Evolutionary conservation across 179 eudicot species (phyloP).

Genomic region (Silene coronaria): DNA sequence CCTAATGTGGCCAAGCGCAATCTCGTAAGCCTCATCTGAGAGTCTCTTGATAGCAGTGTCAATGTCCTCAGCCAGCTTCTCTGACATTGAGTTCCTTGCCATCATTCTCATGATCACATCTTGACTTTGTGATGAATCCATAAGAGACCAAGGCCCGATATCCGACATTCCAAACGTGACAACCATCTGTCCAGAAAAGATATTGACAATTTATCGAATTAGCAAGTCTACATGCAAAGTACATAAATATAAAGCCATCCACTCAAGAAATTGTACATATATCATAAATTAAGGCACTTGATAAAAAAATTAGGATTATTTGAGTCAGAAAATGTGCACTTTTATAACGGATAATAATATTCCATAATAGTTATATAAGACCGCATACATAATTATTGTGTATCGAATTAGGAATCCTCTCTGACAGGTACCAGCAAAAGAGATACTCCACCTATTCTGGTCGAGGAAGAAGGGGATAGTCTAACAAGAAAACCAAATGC

Average conservation of each 20-base stretch:
- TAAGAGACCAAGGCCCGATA: conserved; percentile 97
- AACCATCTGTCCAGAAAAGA: conserved; percentile 58
- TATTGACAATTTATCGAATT: neutral
- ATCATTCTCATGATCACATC: conserved; percentile 98
- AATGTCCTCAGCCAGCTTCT: conserved; percentile 91
- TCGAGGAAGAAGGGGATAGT: too few relatives aligned
- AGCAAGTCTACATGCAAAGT: neutral
- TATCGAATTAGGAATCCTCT: neutral
- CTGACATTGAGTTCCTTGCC: conserved; percentile 99
- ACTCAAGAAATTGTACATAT: too few relatives aligned
- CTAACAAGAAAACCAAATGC: too few relatives aligned
- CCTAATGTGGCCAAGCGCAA: conserved; percentile 71
- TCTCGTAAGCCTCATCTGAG: conserved; percentile 76
- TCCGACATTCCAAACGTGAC: conserved; percentile 97
- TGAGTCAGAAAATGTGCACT: too few relatives aligned
- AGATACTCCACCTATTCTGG: too few relatives aligned
- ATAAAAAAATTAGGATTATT: too few relatives aligned
- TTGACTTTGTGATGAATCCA: conserved; percentile 81
- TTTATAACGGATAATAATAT: too few relatives aligned
- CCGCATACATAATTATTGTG: too few relatives aligned
- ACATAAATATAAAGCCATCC: too few relatives aligned
- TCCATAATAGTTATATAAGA: too few relatives aligned
- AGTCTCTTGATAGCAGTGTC: conserved; percentile 77
- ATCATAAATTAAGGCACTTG: too few relatives aligned
- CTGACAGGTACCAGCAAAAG: neutral